These are phyloP conservation scores for Pichia gijzeniarum DNA, from an alignment of 805 yeast genomes.

Conservation along the genomic window DNA sequence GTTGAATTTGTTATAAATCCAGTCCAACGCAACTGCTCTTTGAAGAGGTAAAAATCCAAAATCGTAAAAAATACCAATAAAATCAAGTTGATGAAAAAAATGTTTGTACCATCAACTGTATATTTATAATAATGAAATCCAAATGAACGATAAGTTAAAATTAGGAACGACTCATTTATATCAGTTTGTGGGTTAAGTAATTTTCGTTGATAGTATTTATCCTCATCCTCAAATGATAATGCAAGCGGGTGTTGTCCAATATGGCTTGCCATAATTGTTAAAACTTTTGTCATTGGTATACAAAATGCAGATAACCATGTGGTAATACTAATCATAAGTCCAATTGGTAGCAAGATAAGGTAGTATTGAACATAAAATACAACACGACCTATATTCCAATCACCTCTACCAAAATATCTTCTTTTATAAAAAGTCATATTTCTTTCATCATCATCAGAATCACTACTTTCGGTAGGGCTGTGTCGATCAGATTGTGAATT, in stretches of 20 bases:
- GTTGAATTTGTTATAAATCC: slow-evolving; percentile 52
- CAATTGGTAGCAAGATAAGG: slow-evolving; percentile 60
- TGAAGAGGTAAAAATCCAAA: slow-evolving; percentile 62
- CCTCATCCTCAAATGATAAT: slow-evolving; percentile 62
- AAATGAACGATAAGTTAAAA: slow-evolving; percentile 88
- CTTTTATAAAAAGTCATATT: slow-evolving; percentile 25
- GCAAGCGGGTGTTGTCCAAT: slow-evolving; percentile 88
- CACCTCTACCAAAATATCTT: slow-evolving; percentile 83
- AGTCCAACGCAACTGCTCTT: slow-evolving; percentile 35
- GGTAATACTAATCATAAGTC: slow-evolving; percentile 44
- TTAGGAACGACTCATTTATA: slow-evolving; percentile 54
- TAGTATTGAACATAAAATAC: slow-evolving; percentile 70
- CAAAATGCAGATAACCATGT: slow-evolving; percentile 85
- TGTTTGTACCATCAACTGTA: slow-evolving; percentile 94
- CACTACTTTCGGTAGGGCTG: not conserved
- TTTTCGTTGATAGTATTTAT: slow-evolving; percentile 35
- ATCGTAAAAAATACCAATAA: slow-evolving; percentile 78
- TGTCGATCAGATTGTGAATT: too few relatives aligned
- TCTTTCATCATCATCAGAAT: slow-evolving; percentile 25
- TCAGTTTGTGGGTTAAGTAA: slow-evolving; percentile 18
- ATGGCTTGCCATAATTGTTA: slow-evolving; percentile 63
- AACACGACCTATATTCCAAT: slow-evolving; percentile 82
- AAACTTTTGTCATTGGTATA: slow-evolving; percentile 87
- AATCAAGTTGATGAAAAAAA: slow-evolving; percentile 80
- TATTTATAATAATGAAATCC: slow-evolving; percentile 93